These are phyloP conservation scores for Corchorus olitorius DNA, from an alignment of 345 rosid species.

Conservation along the genomic window DNA sequence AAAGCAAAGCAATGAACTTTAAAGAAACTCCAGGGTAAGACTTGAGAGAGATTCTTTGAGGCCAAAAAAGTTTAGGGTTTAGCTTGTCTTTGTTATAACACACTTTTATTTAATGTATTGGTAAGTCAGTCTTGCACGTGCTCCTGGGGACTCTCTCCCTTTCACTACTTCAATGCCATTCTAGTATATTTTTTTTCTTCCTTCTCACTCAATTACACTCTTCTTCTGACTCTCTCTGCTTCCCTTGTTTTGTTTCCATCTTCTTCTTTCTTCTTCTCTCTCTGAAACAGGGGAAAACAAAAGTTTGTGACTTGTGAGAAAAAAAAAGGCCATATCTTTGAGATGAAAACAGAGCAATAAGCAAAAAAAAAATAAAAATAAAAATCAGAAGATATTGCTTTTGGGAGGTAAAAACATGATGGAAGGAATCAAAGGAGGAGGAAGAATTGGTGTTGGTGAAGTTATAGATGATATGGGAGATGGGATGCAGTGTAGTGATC, in stretches of 20 bases:
- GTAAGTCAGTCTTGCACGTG: slow-evolving; percentile 67
- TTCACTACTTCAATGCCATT: slow-evolving; percentile 24
- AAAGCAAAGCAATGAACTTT: not conserved
- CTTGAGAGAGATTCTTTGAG: not conserved
- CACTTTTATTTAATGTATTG: slow-evolving; percentile 10
- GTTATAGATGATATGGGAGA: slow-evolving; percentile 65
- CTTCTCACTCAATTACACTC: slow-evolving; percentile 34
- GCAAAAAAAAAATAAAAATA: slow-evolving; percentile 9
- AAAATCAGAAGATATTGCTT: not conserved
- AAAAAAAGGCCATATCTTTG: slow-evolving; percentile 11
- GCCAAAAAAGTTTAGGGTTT: slow-evolving; percentile 23
- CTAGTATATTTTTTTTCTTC: not conserved
- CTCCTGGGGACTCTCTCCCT: slow-evolving; percentile 54
- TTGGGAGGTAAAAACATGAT: too few relatives aligned
- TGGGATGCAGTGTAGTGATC: slow-evolving; percentile 82
- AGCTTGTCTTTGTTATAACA: slow-evolving; percentile 22
- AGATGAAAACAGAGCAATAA: slow-evolving; percentile 27
- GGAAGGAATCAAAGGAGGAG: slow-evolving; percentile 39
- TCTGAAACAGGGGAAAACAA: slow-evolving; percentile 21
- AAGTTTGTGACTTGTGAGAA: slow-evolving; percentile 14
- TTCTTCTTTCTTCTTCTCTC: slow-evolving; percentile 12
- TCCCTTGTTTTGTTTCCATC: slow-evolving; percentile 30
- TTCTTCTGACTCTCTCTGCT: slow-evolving; percentile 25
- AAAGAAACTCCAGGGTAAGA: not conserved
- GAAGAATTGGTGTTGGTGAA: slow-evolving; percentile 42